Base-by-base conservation (phyloP, 2,329 filamentous ascomycete genomes). In the Neopestalotiopsis rosae region DNA sequence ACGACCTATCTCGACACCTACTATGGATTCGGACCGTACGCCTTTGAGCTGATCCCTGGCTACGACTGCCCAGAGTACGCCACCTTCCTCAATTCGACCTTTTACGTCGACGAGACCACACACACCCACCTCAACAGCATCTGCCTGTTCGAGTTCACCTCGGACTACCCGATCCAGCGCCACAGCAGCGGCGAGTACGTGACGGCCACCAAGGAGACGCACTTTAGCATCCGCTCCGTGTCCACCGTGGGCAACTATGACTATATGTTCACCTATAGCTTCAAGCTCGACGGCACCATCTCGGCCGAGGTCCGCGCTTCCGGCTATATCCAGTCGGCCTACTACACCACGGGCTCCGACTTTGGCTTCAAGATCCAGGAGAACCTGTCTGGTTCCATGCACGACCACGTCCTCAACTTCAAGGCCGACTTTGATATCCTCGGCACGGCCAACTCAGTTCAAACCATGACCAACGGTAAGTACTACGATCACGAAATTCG, bases 361-460 rank as follows among this genome's bases (percentile, higher is more conserved):
- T 87, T 87, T 68, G 86, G 86, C 5, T 87, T 80, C 72, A 77
- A 81, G 40, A 85, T 88, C 62, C 83, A 86, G 69, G 83, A 87
- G 67, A 75, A 77, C 32, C 76, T 86, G 1, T 81, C 80, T 0
- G 85, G 85, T 5, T 82, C 80, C 34, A 86, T 88, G 81, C 87
- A 89, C 74, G 85, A 88, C 74, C 87, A 89, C 71, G 85, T 88
- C 0, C 73, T 88, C 49, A 87, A 85, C 71, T 88, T 83, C 79
- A 88, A 88, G 73, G 82, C 81, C 59, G 87, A 88, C 74, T 79
- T 88, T 30, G 86, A 88, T 71, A 81, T 88, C 40, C 76, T 82
- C 7, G 86, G 85, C 17, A 81, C 78, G 1, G 76, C 78, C 49
- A 88, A 87, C 75, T 84, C 81, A 4, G 74, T 86, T 61, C 66